Evolutionary conservation across 2,329 filamentous ascomycete genomes (phyloP), one percentile per base, ranked within the genome.

Genomic region (Metarhizium rileyi): DNA sequence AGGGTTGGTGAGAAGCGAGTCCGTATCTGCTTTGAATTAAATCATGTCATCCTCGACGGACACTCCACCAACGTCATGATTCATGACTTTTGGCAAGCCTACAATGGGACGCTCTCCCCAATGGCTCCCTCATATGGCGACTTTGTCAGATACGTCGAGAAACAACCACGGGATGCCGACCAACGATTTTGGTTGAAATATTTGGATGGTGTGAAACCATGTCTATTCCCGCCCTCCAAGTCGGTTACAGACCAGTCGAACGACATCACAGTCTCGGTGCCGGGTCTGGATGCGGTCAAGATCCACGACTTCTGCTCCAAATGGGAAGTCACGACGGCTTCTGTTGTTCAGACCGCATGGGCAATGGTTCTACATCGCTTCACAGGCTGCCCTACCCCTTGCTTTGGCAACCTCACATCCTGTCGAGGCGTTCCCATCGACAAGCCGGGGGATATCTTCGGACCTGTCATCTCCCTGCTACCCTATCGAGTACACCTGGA

Each of bases 281-380:
- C 30, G 4, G 14, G 35, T 4, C 20, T 52, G 16, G 44, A 52
- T 14, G 20, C 27, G 20, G n/a, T 25, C n/a, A 44, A 46, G 9
- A 33, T 52, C 16, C 36, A 30, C 5, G 26, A 46, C 2, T 52
- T 50, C 41, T 52, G 51, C 26, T 12, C 18, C 7, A 42, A 46
- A 10, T 50, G 48, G 48, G 51, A 52, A 30, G 44, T 48, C 18
- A 52, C 51, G 5, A 27, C 48, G 16, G 51, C 51, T 16, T 20
- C 48, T 23, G 27, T 52, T 14, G 36, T 52, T 5, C 48, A 50
- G 26, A 43, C 45, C 12, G 44, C 44, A 30, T 45, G 44, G 44
- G 44, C 44, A 5, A 5, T 45, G 26, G 28, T 45, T 26, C 22
- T 45, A 20, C 14, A 30, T 45, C 25, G 33, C 25, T 30, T 20